Conservation (phyloP, 495 filamentous ascomycete species). For the Penicillium subrubescens region DNA sequence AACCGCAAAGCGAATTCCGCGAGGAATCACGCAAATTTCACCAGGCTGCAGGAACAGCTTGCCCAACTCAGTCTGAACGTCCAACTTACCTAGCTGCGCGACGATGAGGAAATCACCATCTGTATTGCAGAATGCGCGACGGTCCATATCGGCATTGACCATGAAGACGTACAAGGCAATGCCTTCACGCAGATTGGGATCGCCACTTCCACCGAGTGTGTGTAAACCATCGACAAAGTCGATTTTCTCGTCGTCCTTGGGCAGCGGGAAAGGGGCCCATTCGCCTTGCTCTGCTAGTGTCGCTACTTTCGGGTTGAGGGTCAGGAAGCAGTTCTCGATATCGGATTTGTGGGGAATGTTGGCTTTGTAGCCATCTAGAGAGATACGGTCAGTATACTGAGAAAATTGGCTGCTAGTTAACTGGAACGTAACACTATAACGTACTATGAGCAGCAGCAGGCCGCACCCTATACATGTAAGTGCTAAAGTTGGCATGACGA, state of each 20-base stretch:
- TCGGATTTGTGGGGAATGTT: conserved; percentile 37
- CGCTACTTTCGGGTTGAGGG: conserved; percentile 40
- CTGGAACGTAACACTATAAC: conserved; percentile 5
- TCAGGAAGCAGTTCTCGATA: conserved; percentile 44
- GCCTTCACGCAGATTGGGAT: conserved; percentile 17
- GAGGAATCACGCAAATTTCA: conserved; percentile 45
- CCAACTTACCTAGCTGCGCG: conserved; percentile 42
- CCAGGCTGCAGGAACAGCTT: conserved; percentile 44
- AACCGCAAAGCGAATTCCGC: conserved; percentile 38
- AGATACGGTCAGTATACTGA: not conserved
- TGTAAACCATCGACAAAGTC: conserved; percentile 46
- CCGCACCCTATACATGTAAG: conserved; percentile 45
- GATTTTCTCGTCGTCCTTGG: conserved; percentile 34
- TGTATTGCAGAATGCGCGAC: conserved; percentile 42
- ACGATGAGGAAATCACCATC: conserved; percentile 47
- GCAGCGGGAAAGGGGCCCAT: conserved; percentile 46
- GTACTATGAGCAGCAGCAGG: conserved; percentile 44
- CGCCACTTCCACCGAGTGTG: conserved; percentile 41
- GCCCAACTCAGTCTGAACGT: conserved; percentile 47
- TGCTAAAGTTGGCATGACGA: conserved; percentile 41
- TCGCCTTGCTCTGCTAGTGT: conserved; percentile 42
- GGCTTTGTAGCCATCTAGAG: conserved; percentile 38
- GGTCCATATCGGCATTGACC: conserved; percentile 20
- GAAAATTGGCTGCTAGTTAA: not conserved
- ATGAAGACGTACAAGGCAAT: conserved; percentile 20